phyloP scores from a whole-genome alignment of 306 rosid genomes.

The Inga leiocalycina region DNA sequence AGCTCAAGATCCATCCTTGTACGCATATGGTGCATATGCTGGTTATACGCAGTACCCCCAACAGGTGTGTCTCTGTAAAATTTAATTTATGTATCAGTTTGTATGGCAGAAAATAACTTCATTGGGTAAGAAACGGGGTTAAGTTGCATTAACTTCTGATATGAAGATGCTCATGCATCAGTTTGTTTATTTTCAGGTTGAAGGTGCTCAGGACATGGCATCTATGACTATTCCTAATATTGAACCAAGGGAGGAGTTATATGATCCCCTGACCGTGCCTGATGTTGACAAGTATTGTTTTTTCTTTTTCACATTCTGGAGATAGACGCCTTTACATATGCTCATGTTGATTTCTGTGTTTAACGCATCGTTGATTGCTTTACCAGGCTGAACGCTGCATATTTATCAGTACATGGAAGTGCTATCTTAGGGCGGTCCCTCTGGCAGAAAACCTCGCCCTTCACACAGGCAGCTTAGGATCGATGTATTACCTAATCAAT shows the following conservation, averaged over 20 bases:
- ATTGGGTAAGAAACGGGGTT: not conserved
- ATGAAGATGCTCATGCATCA: slow-evolving; percentile 14
- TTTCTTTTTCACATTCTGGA: not conserved
- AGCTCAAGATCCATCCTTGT: slow-evolving; percentile 74
- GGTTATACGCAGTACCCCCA: slow-evolving; percentile 86
- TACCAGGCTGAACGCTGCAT: slow-evolving; percentile 79
- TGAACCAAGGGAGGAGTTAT: slow-evolving; percentile 74
- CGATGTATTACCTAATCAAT: not conserved
- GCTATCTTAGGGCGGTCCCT: slow-evolving; percentile 61
- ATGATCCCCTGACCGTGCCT: slow-evolving; percentile 78
- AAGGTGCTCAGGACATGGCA: slow-evolving; percentile 78
- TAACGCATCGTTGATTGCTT: slow-evolving; percentile 35
- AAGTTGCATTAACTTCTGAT: not conserved
- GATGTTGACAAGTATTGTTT: slow-evolving; percentile 69
- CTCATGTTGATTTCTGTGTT: slow-evolving; percentile 24
- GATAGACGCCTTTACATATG: not conserved
- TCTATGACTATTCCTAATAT: slow-evolving; percentile 56
- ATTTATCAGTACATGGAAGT: slow-evolving; percentile 63
- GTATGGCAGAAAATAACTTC: not conserved
- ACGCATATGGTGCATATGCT: slow-evolving; percentile 76
- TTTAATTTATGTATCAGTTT: slow-evolving; percentile 13
- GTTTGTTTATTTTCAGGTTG: slow-evolving; percentile 58
- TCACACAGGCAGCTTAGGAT: slow-evolving; percentile 38
- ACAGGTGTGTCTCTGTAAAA: slow-evolving; percentile 49
- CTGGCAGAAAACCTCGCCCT: slow-evolving; percentile 50